phyloP scores from a whole-genome alignment of 768 basidiomycete genomes.

The Collybia sordida region DNA sequence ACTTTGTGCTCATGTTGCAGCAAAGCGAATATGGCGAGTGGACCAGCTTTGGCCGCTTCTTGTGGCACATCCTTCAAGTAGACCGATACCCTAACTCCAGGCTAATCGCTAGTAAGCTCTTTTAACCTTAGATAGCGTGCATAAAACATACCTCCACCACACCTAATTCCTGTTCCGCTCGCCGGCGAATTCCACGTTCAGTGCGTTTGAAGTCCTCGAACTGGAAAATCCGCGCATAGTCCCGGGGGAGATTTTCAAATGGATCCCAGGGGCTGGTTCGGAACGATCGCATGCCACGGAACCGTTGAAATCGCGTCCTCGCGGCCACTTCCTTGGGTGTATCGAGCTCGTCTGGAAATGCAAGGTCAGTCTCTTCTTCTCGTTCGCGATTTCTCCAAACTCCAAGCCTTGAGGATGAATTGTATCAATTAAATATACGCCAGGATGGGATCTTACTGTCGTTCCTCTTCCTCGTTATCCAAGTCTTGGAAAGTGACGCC shows the following conservation, averaged over 20 bases:
- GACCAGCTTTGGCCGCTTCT: slow-evolving; percentile 45
- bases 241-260: slow-evolving; percentile 90
- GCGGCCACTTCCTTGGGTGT: slow-evolving; percentile 87
- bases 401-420: slow-evolving; percentile 47
- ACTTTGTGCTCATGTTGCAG: slow-evolving; percentile 96
- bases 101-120: slow-evolving; percentile 39
- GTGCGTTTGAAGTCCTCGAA: slow-evolving; percentile 94
- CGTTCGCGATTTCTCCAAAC: slow-evolving; percentile 68
- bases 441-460: slow-evolving; percentile 58
- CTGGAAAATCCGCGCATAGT: slow-evolving; percentile 95
- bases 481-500: slow-evolving; percentile 72
- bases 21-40: slow-evolving; percentile 75
- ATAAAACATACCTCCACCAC: slow-evolving; percentile 60
- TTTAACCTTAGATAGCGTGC: background rate
- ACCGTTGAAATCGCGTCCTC: slow-evolving; percentile 83
- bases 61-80: slow-evolving; percentile 74
- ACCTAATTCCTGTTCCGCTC: slow-evolving; percentile 59
- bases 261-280: slow-evolving; percentile 98
- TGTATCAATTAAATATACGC: slow-evolving; percentile 6
- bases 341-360: slow-evolving; percentile 97
- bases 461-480: slow-evolving; percentile 80
- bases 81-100: slow-evolving; percentile 79
- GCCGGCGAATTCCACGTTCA: slow-evolving; percentile 64
- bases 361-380: slow-evolving; percentile 77
- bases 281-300: slow-evolving; percentile 88